Percentiles rank a stretch among this genome's conserved stretches.
These are phyloP conservation scores for Croton setiger DNA, from an alignment of 441 rosid genomes.

Conservation along the genomic window DNA sequence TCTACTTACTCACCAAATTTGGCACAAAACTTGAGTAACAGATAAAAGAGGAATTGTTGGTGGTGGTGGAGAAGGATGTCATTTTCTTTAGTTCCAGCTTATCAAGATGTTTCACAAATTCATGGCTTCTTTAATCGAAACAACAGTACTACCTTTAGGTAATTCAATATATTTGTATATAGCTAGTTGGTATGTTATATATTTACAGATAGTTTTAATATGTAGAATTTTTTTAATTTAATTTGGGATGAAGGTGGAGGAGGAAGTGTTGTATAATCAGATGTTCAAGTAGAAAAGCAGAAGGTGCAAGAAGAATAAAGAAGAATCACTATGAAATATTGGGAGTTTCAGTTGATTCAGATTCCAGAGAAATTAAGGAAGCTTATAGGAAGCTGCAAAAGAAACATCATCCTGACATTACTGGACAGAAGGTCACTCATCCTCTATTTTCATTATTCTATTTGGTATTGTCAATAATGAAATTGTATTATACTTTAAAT, in stretches of 20 bases:
- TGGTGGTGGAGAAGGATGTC: constrained; percentile 14
- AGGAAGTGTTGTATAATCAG: constrained; percentile 25
- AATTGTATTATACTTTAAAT: not conserved
- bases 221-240: not conserved
- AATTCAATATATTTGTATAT: not conserved
- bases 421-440: constrained; percentile 47
- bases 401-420: constrained; percentile 62
- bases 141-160: constrained; percentile 25
- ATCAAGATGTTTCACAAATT: constrained; percentile 16
- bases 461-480: not conserved
- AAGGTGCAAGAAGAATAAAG: constrained; percentile 19
- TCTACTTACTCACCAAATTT: not conserved
- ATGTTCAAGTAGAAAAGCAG: constrained; percentile 23
- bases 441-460: not conserved
- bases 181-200: not conserved
- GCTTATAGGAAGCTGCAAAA: constrained; percentile 65
- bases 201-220: not conserved
- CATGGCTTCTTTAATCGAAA: constrained; percentile 19
- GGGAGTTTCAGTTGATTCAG: constrained; percentile 47
- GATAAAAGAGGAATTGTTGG: not conserved
- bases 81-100: constrained; percentile 9
- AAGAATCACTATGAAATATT: constrained; percentile 54
- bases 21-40: not conserved
- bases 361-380: constrained; percentile 40
- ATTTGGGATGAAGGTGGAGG: constrained; percentile 23